Conservation (phyloP, 129 eudicot species). For the Chrysanthemum makinoi region DNA sequence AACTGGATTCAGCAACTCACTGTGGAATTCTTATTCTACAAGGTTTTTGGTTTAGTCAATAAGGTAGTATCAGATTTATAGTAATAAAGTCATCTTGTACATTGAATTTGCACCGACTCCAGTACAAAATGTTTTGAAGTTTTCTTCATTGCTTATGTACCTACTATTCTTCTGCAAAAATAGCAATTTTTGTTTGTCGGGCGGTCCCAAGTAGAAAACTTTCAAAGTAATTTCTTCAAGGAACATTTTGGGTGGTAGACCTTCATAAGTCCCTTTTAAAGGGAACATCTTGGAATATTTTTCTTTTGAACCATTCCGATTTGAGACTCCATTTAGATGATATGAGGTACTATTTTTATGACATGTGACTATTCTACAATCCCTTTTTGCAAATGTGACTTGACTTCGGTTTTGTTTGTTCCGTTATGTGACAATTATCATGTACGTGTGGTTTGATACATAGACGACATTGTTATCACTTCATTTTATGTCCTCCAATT, state of each 20-base stretch:
- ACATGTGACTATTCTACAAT: slow-evolving; percentile 1
- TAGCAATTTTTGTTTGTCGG: no score
- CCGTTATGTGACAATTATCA: slow-evolving; percentile 2
- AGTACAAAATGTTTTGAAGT: no score
- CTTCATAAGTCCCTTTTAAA: slow-evolving; percentile 16
- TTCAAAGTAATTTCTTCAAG: not conserved
- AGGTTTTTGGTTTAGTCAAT: no score
- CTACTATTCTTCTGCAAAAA: no score
- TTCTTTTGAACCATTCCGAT: not conserved
- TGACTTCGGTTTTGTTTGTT: slow-evolving; percentile 16
- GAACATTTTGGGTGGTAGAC: slow-evolving; percentile 10
- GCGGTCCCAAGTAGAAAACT: slow-evolving; percentile 4
- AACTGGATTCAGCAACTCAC: no score
- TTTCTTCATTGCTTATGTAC: no score
- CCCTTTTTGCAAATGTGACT: slow-evolving; percentile 4
- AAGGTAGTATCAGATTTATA: no score
- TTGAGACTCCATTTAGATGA: not conserved
- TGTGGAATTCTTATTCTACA: no score
- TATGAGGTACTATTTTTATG: slow-evolving; percentile 8
- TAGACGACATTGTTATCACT: not conserved
- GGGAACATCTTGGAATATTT: not conserved
- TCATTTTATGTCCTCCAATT: not conserved
- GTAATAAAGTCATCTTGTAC: no score
- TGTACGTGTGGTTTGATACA: not conserved
- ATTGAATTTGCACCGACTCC: no score